Evolutionary conservation across 176 grass and related monocot species (phyloP), one percentile per base, ranked within the genome.

Genomic region (Zoysia pacifica): DNA sequence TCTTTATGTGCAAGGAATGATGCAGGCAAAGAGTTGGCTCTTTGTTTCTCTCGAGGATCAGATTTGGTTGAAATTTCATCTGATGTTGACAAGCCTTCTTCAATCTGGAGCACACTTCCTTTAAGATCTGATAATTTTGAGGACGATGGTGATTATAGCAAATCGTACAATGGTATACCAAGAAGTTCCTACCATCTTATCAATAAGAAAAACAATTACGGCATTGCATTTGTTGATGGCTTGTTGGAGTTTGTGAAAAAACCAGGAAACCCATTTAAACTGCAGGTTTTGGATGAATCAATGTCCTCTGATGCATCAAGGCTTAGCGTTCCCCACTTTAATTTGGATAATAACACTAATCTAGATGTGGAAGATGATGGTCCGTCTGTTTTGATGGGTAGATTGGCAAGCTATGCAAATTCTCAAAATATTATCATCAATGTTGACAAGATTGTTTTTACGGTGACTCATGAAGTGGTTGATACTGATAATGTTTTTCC

Each of bases 201-300:
- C 59, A 95, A 95, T 77, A 82, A 83, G 84, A 95, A 95, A 88
- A 95, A 76, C 74, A 86, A 74, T 79, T 89, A 56, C 74, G 87
- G 89, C 51, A 76, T 95, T 86, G 81, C 84, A 75, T 92, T 95
- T 78, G 77, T 92, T 69, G 93, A 95, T 85, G 93, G 87, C 16
- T 79, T 92, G 74, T 84, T 88, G 18, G 93, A 92, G 75, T 95
- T 95, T 75, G 87, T 92, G 70, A 90, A 86, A 80, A 95, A 90
- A 42, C 93, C 93, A 77, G 93, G 93, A 67, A 95, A 87, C 83
- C 84, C 85, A 67, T 95, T 95, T 79, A 92, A 89, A 73, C 62
- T 91, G 67, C 91, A 87, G 79, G 62, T 92, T 69, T 90, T 92
- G 19, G 59, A 95, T 75, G 84, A 88, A 74, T 80, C 71, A 61